Conservation (phyloP, 1,139 yeast genomes). For the Pneumocystis jirovecii region DNA sequence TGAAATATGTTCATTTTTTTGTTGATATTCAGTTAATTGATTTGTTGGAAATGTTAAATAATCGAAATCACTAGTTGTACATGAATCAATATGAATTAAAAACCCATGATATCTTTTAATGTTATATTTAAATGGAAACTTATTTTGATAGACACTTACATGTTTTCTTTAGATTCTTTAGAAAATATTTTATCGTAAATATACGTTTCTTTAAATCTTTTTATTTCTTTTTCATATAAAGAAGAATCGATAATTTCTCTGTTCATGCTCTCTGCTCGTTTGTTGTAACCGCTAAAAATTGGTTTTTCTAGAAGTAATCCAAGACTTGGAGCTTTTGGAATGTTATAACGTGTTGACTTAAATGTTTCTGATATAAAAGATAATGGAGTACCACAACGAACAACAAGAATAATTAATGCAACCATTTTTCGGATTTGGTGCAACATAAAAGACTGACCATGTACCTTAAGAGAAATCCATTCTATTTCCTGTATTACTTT, state of each 20-base stretch:
- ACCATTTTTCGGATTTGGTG: slow-evolving; percentile 98
- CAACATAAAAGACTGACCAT: slow-evolving; percentile 96
- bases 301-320: slow-evolving; percentile 86
- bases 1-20: background rate
- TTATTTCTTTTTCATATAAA: slow-evolving; percentile 56
- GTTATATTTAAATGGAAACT: background rate
- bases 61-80: background rate
- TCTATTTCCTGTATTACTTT: slow-evolving; percentile 86
- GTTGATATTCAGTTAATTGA: background rate
- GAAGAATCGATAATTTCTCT: slow-evolving; percentile 40
- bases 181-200: slow-evolving; percentile 84
- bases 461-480: slow-evolving; percentile 91
- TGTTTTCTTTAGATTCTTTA: slow-evolving; percentile 72
- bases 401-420: slow-evolving; percentile 77
- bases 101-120: background rate
- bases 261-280: slow-evolving; percentile 19
- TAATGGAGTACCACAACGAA: slow-evolving; percentile 73
- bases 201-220: slow-evolving; percentile 69
- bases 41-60: background rate
- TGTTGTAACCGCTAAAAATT: slow-evolving; percentile 74
- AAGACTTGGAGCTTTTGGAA: slow-evolving; percentile 95
- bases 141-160: slow-evolving; percentile 18
- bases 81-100: background rate
- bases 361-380: slow-evolving; percentile 68
- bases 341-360: slow-evolving; percentile 56